phyloP scores from a whole-genome alignment of 108 stramenopile genomes.

The Chaetoceros tenuissimus region DNA sequence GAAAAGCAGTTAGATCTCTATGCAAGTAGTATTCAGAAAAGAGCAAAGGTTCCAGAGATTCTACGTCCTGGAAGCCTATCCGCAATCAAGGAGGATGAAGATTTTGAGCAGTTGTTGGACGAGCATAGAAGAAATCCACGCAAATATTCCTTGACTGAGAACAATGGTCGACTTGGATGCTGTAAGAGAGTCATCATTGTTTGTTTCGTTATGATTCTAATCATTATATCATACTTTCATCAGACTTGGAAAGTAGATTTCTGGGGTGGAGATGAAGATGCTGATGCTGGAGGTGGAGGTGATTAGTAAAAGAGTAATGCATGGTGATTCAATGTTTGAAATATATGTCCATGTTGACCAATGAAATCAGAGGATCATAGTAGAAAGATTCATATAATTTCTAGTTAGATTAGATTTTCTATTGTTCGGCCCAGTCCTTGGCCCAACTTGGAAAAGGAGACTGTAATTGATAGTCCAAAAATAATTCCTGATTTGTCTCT shows the following conservation, averaged over 20 bases:
- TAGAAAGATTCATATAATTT: too few species aligned
- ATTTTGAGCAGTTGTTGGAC: neutral
- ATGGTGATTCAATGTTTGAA: too few species aligned
- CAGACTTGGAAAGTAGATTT: neutral
- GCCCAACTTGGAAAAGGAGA: too few species aligned
- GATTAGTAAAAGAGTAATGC: too few species aligned
- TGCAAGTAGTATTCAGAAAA: neutral
- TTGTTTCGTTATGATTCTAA: neutral
- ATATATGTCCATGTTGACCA: too few species aligned
- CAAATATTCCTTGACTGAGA: neutral
- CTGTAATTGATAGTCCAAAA: too few species aligned
- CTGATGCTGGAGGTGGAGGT: too few species aligned
- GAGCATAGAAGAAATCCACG: neutral
- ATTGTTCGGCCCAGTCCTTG: too few species aligned
- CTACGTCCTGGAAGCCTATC: neutral
- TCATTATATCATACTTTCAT: neutral
- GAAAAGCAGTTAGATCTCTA: slow-evolving; percentile 25
- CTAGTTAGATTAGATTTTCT: too few species aligned
- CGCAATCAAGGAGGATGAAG: neutral
- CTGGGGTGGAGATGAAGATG: neutral
- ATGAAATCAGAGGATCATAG: too few species aligned
- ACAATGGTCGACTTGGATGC: neutral
- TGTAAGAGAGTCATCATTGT: neutral
- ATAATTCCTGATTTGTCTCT: too few species aligned
- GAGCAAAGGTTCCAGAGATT: neutral